phyloP scores from a whole-genome alignment of 805 yeast species.

The Yarrowia bubula region DNA sequence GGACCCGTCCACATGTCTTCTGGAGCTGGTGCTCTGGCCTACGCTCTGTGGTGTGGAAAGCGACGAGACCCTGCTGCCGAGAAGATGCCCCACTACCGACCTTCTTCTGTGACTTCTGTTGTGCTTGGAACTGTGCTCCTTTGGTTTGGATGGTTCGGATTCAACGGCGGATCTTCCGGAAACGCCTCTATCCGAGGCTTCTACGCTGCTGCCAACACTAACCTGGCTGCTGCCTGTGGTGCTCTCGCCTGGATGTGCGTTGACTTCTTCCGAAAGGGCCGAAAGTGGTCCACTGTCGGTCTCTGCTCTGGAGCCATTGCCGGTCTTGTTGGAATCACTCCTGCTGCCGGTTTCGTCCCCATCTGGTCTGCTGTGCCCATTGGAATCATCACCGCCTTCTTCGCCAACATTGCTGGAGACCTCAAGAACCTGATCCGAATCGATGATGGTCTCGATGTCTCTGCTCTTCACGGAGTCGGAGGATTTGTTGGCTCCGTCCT shows the following conservation, averaged over 20 bases:
- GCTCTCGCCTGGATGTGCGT: constrained; percentile 92
- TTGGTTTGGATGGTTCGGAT: constrained; percentile 99
- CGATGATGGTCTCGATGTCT: constrained; percentile 96
- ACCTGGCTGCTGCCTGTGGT: constrained; percentile 90
- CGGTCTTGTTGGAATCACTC: constrained; percentile 93
- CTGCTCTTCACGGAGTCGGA: constrained; percentile 91
- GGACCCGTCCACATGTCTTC: constrained; percentile 96
- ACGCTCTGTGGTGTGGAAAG: constrained; percentile 87
- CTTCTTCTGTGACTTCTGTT: constrained; percentile 87
- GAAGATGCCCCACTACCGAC: constrained; percentile 83
- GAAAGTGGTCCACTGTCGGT: constrained; percentile 92
- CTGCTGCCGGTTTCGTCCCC: constrained; percentile 96
- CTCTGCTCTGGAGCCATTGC: constrained; percentile 90
- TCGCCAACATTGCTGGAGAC: constrained; percentile 84
- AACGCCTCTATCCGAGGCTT: constrained; percentile 88
- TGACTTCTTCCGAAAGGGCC: constrained; percentile 81
- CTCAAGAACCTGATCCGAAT: constrained; percentile 68
- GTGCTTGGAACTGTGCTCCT: constrained; percentile 91
- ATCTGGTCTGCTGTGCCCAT: constrained; percentile 83
- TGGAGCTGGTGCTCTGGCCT: constrained; percentile 92
- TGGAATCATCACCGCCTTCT: constrained; percentile 73
- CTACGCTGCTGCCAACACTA: constrained; percentile 91
- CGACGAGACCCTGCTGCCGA: constrained; percentile 67
- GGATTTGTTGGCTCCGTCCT: constrained; percentile 78
- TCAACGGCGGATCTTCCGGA: constrained; percentile 98